Base-by-base conservation (phyloP, 768 basidiomycete genomes). In the Cystobasidium ongulense region DNA sequence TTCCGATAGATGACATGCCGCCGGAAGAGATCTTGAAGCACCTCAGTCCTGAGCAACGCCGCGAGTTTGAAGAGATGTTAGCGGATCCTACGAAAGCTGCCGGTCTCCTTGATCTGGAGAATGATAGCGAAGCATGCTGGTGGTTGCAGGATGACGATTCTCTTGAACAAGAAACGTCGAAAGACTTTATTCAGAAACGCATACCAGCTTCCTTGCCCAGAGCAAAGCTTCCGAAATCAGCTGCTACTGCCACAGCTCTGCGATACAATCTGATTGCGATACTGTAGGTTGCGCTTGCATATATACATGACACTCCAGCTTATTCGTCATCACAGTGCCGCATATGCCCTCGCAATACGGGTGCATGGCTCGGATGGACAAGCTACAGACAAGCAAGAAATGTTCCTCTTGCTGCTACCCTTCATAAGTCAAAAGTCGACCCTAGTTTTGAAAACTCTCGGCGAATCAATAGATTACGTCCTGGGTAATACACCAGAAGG, bases 21-120 rank as follows among this genome's bases (percentile, higher is more conserved):
- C 73, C 75, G 0, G 76, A 78, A 0, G 75, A 74, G 21, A 59
- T 77, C 3, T 74, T 77, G 25, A 50, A 70, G 15, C 54, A 72
- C 17, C 67, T 78, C 5, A 62, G 76, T 0, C 76, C 76, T 1
- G 31, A 38, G 1, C 76, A 78, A 31, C 78, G 61, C 15, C 25
- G 27, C 23, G 73, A 46, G 17, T 65, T 65, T 21, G 46, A 71
- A 38, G 50, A n/a, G n/a, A 5, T 52, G 23, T 36, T 74, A 29
- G 36, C 17, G 5, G 66, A 53, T 17, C 73, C 73, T 1, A 27
- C 21, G 36, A 54, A 59, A 36, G 68, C 68, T 23, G 54, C 33
- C 35, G 68, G 23, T 52, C 68, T 71, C 18, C 25, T 71, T 33
- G 10, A 54, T 21, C 53, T 38, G 11, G 50, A 31, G 10, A 59